Evolutionary conservation across 2,329 filamentous ascomycete species (phyloP).

Genomic region (Ampelomyces quisqualis): DNA sequence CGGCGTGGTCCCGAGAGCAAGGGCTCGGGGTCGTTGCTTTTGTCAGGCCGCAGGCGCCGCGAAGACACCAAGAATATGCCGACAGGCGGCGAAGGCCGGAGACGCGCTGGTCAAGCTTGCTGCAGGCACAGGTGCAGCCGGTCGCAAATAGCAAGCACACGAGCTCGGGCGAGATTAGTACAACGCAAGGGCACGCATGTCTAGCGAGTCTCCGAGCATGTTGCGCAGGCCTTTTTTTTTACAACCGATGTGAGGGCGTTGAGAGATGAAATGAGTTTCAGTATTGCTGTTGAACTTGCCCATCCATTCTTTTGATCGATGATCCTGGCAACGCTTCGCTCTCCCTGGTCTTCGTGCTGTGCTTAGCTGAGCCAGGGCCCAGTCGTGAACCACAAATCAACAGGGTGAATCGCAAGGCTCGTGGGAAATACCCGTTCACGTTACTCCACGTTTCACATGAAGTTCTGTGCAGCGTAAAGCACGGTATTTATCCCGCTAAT

Average conservation of each 20-base stretch:
- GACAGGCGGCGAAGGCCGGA: conserved; percentile 2
- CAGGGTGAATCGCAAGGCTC: conserved; percentile 1
- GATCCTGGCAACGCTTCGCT: background rate
- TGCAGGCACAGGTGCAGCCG: conserved; percentile 2
- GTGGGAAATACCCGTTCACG: conserved; percentile 3
- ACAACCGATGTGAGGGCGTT: conserved; percentile 1
- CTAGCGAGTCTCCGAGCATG: conserved; percentile 3
- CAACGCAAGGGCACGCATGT: background rate
- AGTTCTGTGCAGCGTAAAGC: background rate
- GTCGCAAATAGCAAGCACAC: background rate
- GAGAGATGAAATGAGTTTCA: conserved; percentile 6
- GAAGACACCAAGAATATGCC: conserved; percentile 4
- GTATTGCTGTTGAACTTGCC: background rate
- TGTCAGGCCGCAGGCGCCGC: conserved; percentile 1
- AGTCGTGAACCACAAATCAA: background rate
- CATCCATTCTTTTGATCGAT: background rate
- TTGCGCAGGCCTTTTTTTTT: too few relatives aligned
- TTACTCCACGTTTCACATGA: conserved; percentile 5
- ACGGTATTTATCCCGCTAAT: conserved; percentile 8
- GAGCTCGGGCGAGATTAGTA: background rate
- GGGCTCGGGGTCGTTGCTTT: conserved; percentile 9
- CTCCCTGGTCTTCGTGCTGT: background rate
- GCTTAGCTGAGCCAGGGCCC: background rate
- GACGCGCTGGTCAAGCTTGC: background rate
- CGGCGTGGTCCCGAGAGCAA: conserved; percentile 7